Evolutionary conservation across 2,329 filamentous ascomycete species (phyloP).

Genomic region (Sarocladium strictum): DNA sequence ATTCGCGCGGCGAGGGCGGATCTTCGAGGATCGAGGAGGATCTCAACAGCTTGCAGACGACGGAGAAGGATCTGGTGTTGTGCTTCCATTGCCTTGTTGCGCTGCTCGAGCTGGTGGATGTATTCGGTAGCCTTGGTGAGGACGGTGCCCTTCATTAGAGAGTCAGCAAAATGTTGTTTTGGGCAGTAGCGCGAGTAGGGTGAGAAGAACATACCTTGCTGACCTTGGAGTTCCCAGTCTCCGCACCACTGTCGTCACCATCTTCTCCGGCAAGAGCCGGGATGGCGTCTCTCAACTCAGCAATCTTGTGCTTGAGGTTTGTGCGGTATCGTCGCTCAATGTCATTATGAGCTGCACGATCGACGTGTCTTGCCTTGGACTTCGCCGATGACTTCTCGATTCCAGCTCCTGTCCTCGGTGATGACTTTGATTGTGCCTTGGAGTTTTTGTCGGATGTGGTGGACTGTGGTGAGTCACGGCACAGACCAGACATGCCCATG

Average conservation of each 20-base stretch:
- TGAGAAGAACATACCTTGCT: conserved; percentile 64
- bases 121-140: conserved; percentile 33
- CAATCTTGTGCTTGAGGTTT: conserved; percentile 93
- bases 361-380: not conserved
- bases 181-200: conserved; percentile 70
- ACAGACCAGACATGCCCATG: conserved; percentile 1
- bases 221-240: conserved; percentile 45
- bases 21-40: conserved; percentile 5
- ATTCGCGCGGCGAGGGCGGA: not conserved
- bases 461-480: not conserved
- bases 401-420: not conserved
- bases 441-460: not conserved
- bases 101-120: conserved; percentile 29
- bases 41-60: conserved; percentile 5
- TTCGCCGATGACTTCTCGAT: not conserved
- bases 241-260: conserved; percentile 30
- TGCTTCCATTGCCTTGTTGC: conserved; percentile 17
- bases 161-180: conserved; percentile 27
- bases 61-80: conserved; percentile 5
- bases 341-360: conserved; percentile 75
- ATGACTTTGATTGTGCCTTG: not conserved
- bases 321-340: conserved; percentile 94
- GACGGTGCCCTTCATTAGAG: conserved; percentile 61
- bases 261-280: conserved; percentile 66
- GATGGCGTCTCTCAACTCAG: conserved; percentile 80